Evolutionary conservation across 495 filamentous ascomycete species (phyloP).

Genomic region (Penicillium turbatum): DNA sequence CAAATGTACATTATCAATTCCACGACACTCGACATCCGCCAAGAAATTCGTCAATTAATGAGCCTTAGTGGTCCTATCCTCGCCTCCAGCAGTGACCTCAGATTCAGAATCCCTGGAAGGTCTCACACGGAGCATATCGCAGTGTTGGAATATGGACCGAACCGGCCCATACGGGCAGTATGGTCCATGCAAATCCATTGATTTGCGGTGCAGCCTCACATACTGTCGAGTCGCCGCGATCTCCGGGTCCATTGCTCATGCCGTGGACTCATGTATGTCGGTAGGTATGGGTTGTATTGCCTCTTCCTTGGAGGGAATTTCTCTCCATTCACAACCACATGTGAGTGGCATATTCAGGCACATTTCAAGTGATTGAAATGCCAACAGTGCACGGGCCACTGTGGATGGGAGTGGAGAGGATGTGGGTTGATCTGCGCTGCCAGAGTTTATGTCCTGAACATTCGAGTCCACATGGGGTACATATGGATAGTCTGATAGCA

Average conservation of each 20-base stretch:
- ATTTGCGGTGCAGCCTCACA: too few species aligned
- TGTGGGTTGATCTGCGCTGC: neutral
- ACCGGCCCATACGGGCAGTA: conserved; percentile 19
- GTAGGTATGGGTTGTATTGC: neutral
- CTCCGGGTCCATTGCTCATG: too few species aligned
- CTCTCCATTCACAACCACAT: conserved; percentile 11
- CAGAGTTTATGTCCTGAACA: neutral
- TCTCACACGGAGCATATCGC: conserved; percentile 30
- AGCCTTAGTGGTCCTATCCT: too few species aligned
- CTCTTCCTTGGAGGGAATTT: conserved; percentile 11
- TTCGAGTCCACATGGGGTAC: neutral
- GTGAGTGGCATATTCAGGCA: neutral
- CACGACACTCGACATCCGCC: too few species aligned
- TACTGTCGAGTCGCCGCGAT: too few species aligned
- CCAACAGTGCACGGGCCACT: neutral
- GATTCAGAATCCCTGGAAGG: conserved; percentile 15
- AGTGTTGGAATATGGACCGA: conserved; percentile 32
- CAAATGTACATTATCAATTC: too few species aligned
- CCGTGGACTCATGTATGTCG: too few species aligned
- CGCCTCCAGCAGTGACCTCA: neutral
- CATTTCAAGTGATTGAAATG: neutral
- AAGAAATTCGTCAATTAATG: too few species aligned
- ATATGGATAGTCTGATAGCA: neutral
- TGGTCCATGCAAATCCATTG: conserved; percentile 16
- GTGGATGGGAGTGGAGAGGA: neutral